These are phyloP conservation scores for Leishmania arabica DNA, from an alignment of 208 protist genomes.

Conservation along the genomic window DNA sequence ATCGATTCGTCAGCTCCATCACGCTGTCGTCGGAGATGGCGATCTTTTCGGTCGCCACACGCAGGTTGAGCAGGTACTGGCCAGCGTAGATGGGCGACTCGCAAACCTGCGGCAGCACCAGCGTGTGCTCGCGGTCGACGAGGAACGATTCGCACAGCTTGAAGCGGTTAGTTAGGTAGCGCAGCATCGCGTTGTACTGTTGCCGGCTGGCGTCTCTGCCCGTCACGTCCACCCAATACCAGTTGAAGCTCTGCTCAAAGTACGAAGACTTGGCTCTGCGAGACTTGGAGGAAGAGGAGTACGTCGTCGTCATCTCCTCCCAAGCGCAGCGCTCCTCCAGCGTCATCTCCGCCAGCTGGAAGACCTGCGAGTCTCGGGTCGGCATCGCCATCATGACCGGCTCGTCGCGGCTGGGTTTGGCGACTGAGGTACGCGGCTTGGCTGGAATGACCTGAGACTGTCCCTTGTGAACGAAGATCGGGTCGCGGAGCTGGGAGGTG, in stretches of 20 bases:
- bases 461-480: slow-evolving; percentile 61
- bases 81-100: slow-evolving; percentile 67
- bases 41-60: slow-evolving; percentile 78
- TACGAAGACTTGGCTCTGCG: slow-evolving; percentile 44
- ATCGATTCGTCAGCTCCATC: slow-evolving; percentile 85
- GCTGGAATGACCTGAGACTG: slow-evolving; percentile 7
- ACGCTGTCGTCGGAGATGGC: slow-evolving; percentile 75
- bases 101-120: slow-evolving; percentile 79
- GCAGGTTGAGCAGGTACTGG: slow-evolving; percentile 83
- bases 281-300: slow-evolving; percentile 13
- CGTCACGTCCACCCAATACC: slow-evolving; percentile 88
- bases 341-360: slow-evolving; percentile 21
- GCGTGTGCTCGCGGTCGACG: slow-evolving; percentile 73
- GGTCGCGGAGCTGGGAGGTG: slow-evolving; percentile 57
- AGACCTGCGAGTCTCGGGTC: slow-evolving; percentile 19
- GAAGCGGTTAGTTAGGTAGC: slow-evolving; percentile 65
- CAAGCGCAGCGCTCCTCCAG: slow-evolving; percentile 35
- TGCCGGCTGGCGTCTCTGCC: slow-evolving; percentile 58
- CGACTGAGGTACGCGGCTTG: neutral
- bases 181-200: slow-evolving; percentile 69
- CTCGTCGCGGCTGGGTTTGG: neutral
- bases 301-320: slow-evolving; percentile 32
- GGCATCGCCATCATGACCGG: slow-evolving; percentile 2
- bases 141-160: slow-evolving; percentile 82
- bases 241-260: slow-evolving; percentile 86